These are phyloP conservation scores for Fusarium sp. DNA, from an alignment of 2,329 filamentous ascomycete genomes.

Conservation along the genomic window DNA sequence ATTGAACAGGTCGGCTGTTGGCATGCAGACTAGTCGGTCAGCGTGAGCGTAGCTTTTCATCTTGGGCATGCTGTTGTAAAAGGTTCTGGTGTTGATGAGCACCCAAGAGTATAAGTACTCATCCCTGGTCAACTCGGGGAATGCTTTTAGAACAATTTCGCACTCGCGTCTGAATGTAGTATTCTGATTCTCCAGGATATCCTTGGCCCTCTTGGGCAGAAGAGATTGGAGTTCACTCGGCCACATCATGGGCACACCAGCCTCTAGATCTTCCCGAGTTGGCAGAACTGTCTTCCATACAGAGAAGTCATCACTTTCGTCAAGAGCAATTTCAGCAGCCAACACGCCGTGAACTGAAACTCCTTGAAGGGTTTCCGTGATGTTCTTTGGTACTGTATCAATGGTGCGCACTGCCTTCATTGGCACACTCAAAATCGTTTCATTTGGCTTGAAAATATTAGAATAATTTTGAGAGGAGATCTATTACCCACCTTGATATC, in stretches of 20 bases:
- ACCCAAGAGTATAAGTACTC: slow-evolving; percentile 65
- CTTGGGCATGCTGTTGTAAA: slow-evolving; percentile 62
- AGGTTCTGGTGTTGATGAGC: slow-evolving; percentile 68
- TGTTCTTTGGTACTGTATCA: slow-evolving; percentile 62
- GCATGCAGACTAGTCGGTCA: slow-evolving; percentile 74
- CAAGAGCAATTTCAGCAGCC: slow-evolving; percentile 71
- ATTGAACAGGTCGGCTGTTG: slow-evolving; percentile 78
- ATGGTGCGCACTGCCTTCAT: slow-evolving; percentile 69
- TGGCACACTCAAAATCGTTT: slow-evolving; percentile 72
- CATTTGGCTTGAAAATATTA: slow-evolving; percentile 47
- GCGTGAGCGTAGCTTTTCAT: slow-evolving; percentile 54
- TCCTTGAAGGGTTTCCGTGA: slow-evolving; percentile 61
- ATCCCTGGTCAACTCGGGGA: slow-evolving; percentile 46
- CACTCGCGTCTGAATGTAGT: slow-evolving; percentile 53
- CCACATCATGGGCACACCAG: slow-evolving; percentile 55
- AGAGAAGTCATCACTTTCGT: slow-evolving; percentile 55
- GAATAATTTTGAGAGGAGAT: not conserved
- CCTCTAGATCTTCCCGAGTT: slow-evolving; percentile 63
- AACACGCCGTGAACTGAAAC: slow-evolving; percentile 75
- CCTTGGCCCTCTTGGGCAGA: slow-evolving; percentile 54
- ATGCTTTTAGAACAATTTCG: slow-evolving; percentile 43
- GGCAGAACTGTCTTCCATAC: slow-evolving; percentile 76
- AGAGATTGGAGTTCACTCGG: slow-evolving; percentile 53
- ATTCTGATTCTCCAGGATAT: slow-evolving; percentile 62
- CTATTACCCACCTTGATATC: slow-evolving; percentile 64